Base-by-base conservation (phyloP, 768 basidiomycete genomes). In the Naganishia antarctica region DNA sequence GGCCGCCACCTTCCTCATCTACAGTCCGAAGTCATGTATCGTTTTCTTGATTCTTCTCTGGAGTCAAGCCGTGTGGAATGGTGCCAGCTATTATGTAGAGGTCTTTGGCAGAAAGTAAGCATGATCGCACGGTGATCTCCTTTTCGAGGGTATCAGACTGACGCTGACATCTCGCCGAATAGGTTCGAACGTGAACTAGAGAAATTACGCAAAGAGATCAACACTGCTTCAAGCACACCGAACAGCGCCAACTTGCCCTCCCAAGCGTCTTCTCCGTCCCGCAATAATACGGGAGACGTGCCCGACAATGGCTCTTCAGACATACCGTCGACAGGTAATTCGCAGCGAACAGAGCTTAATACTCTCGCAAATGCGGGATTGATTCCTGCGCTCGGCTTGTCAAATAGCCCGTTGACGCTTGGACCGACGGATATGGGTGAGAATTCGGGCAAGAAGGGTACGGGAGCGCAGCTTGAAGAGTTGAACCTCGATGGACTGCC, bases 21-120 rank as follows among this genome's bases (percentile, higher is more conserved):
- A 89, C 71, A 89, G 86, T 70, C 79, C 88, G 3, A 80, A 82
- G 63, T 89, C 87, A 84, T 91, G 89, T 69, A 84, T 83, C 18
- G 76, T 82, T 1, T 96, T 91, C 79, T 78, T 97, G 25, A 78
- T 93, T 41, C 68, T 83, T 68, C 87, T 97, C 46, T 90, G 97
- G 71, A 80, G 83, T 16, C 89, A 91, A 47, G 88, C 88, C 65
- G 91, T 45, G 0, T 98, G 92, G 92, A 98, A 97, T 73, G 93
- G 93, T 11, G 91, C 74, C 15, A 66, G 62, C 16, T 96, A 87
- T 81, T 96, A 96, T 76, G 92, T 96, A 60, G 92, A 96, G 63
- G 92, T 96, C 21, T 96, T 94, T 73, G 92, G 92, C 29, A 85
- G 92, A 79, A 94, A 96, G 92, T 93, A 68, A 70, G 90, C 83